Evolutionary conservation across 306 rosid genomes (phyloP), one percentile per base, ranked within the genome.

Genomic region (Castanopsis chinensis): DNA sequence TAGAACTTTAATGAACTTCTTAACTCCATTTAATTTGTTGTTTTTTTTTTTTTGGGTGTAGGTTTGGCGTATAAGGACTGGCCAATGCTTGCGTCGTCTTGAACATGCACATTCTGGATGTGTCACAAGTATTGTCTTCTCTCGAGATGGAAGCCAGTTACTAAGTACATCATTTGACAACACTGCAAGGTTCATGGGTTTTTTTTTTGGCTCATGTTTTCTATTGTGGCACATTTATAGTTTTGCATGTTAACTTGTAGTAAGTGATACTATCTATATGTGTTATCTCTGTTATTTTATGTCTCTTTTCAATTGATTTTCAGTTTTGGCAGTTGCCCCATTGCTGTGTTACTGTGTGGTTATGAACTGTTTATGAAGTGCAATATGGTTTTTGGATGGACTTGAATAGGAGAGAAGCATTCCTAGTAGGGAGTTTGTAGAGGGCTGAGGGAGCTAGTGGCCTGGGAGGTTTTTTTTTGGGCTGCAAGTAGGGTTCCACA

Each of bases 21-120:
- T 23, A 51, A 20, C 30, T 63, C 45, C 27, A 28, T 6, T 78
- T 73, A 59, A 75, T 51, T 71, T 52, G 18, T 27, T 75, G 21
- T 25, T 25, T 25, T 1, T 18, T 9, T 84, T 68, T 59, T 80
- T 69, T 8, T 41, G 45, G 45, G 12, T 41, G 45, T 79, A 95
- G 99, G 94, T 96, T 41, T 96, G 98, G 98, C 98, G 99, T 77
- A 88, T 93, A 59, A 91, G 99, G 88, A 93, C 96, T 63, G 99
- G 98, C 74, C 99, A 96, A 88, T 96, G 99, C 88, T 87, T 96
- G 92, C 92, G 99, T 58, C 98, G 99, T 80, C 96, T 96, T 87
- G 99, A 96, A 79, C 93, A 90, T 61, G 99, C 99, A 45, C 99
- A 96, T 89, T 89, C 94, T 79, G 93, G 87, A 79, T 98, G 98